Base-by-base conservation (phyloP, 1,284 basidiomycete species). In the Ustilago tritici region DNA sequence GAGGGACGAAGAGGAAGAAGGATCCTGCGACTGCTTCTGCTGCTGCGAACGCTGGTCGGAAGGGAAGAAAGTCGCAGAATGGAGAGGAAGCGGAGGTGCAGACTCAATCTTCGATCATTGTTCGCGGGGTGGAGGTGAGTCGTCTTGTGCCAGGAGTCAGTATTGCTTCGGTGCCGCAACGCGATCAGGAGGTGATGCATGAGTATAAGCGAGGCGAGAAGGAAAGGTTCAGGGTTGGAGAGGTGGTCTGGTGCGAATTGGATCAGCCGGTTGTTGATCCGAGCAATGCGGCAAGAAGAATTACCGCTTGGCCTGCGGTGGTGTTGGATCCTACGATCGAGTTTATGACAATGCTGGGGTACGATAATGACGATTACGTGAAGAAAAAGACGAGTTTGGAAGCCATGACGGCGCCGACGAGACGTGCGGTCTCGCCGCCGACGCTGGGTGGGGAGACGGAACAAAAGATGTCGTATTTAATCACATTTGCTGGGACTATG, bases 171-270 rank as follows among this genome's bases (percentile, higher is more conserved):
- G 75, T 70, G 4, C 67, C 70, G 34, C 62, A 72, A 41, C 65
- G 78, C 15, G 76, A 76, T 34, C 56, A 58, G 17, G 78, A 80
- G 60, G 49, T 62, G 19, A 69, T 76, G 71, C 61, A 70, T 35
- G 53, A 70, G 28, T 40, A 63, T 36, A 61, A 67, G 34, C 61
- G 56, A 10, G 76, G 78, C 17, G 60, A 79, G 31, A 68, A 65
- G 52, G 80, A 82, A 50, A 69, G 80, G 15, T 80, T 68, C 65
- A 60, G 80, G 2, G 53, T 74, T 1, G 78, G 78, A 17, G 80
- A 82, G 58, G 52, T 80, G 36, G 78, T 66, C 0, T 80, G 72
- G 71, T 69, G 64, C 59, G 35, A 41, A n/a, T 67, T 82, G 19
- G 56, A 66, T 31, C 28, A 65, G 28, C 76, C 80, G 5, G 38